Percentiles rank a stretch among this genome's conserved stretches.
These are phyloP conservation scores for Colletotrichum sp. DNA, from an alignment of 2,329 filamentous ascomycete species.

Conservation along the genomic window DNA sequence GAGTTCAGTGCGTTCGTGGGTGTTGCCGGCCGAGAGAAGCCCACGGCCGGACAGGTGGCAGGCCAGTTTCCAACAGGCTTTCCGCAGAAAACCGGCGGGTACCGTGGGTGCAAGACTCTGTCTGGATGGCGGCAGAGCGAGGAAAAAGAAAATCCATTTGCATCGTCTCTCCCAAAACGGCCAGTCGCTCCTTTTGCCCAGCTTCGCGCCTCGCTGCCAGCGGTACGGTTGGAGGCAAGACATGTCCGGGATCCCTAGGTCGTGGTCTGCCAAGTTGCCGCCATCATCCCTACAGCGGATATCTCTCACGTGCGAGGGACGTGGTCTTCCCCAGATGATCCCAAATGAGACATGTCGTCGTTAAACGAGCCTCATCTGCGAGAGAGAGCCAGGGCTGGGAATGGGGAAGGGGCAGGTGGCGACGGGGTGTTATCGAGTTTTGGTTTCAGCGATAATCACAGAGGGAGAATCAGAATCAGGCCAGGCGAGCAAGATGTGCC, in stretches of 20 bases:
- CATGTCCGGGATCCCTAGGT: neutral
- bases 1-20: neutral
- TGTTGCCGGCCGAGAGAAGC: neutral
- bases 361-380: conserved; percentile 17
- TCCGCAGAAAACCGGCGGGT: neutral
- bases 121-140: neutral
- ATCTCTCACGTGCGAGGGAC: conserved; percentile 10
- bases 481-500: neutral
- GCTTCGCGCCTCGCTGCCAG: neutral
- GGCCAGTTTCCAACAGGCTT: neutral
- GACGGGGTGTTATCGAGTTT: neutral
- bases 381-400: neutral
- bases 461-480: neutral
- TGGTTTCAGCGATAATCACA: neutral
- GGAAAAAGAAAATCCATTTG: neutral
- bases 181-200: neutral
- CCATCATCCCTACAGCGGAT: conserved; percentile 15
- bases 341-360: conserved; percentile 11
- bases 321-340: conserved; percentile 18
- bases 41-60: neutral
- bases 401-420: neutral
- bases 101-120: neutral
- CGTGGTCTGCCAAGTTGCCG: neutral
- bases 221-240: neutral
- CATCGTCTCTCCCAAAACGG: neutral